Base-by-base conservation (phyloP, 306 rosid genomes). In the Dalbergia cochinchinensis region DNA sequence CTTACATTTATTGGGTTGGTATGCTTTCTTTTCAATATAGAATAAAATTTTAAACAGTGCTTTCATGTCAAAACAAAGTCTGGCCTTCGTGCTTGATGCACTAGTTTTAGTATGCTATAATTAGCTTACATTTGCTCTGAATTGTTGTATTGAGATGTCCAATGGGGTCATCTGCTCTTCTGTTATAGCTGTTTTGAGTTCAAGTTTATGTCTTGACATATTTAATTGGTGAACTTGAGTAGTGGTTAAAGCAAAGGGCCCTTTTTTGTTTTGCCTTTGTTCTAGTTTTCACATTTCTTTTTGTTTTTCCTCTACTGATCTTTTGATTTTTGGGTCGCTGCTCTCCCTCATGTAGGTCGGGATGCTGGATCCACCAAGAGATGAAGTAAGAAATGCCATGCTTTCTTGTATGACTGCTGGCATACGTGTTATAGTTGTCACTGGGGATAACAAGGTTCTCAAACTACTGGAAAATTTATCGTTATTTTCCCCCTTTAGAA, bases 1-100 rank as follows among this genome's bases (percentile, higher is more conserved):
- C 92, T 95, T 71, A 92, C 99, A 50, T 95, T 95, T 89, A 91
- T 95, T 91, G 99, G 99, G 92, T 88, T 95, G 99, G 99, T 94
- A 94, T 90, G 99, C 97, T 87, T 85, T 87, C 90, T 88, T 86
- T 90, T 76, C 85, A 41, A 86, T 80, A 77, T 65, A 63, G 66
- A 61, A 20, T 67, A 50, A 76, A 16, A 19, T 45, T 85, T 81
- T 16, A 54, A 77, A 69, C 74, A 60, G 60, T 70, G 53, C 31
- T 80, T 54, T 58, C 35, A 62, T 71, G 58, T 62, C 82, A 26
- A 61, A 69, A 75, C 67, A 78, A 72, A 12, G 62, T 26, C 74
- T 75, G 50, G 51, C 55, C 42, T 44, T 77, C 57, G 11, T 73
- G 65, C 73, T 33, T 37, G 57, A 54, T 70, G 19, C 31, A 22